Evolutionary conservation across 805 yeast species (phyloP), one percentile per base, ranked within the genome.

Genomic region (Diddensiella santjacobensis): DNA sequence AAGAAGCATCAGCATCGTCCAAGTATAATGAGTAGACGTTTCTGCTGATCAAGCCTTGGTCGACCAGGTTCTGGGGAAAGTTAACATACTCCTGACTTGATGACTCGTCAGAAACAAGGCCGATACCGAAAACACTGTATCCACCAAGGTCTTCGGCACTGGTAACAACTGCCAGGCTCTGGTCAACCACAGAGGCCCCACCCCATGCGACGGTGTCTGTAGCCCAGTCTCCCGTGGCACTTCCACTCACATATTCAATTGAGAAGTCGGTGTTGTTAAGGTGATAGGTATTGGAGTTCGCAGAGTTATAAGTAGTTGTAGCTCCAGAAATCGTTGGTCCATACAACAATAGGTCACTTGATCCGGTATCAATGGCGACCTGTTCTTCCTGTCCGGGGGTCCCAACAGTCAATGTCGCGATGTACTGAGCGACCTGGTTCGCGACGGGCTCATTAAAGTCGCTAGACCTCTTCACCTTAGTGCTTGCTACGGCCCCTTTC

Each of bases 11-110:
- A 10, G 60, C 52, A 8, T 66, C 63, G 57, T 81, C 74, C 61
- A 85, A 68, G 59, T 69, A 84, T 43, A 85, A 66, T 0, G 91
- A 84, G 62, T 82, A 85, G 2, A 78, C 78, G 26, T 69, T 70
- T 42, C 72, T 70, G 33, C 71, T 59, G 53, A 81, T 84, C 41
- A 73, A 57, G 0, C 90, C 90, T 44, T 74, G 72, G 24, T 64
- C 54, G 39, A 72, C 79, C 67, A 85, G 63, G 45, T 74, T 74
- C 42, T 70, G 55, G 0, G 93, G 93, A 47, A 84, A 65, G 61
- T 85, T 84, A 43, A 73, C 69, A 63, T 84, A 84, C 11, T 26
- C 40, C 3, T 22, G 8, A 11, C 44, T 40, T n/a, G 47, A 51
- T n/a, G 65, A 55, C 51, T 62, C 66, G 42, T 51, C 53, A 13